These are phyloP conservation scores for Pythium scleroteichum DNA, from an alignment of 352 stramenopile genomes.

Conservation along the genomic window DNA sequence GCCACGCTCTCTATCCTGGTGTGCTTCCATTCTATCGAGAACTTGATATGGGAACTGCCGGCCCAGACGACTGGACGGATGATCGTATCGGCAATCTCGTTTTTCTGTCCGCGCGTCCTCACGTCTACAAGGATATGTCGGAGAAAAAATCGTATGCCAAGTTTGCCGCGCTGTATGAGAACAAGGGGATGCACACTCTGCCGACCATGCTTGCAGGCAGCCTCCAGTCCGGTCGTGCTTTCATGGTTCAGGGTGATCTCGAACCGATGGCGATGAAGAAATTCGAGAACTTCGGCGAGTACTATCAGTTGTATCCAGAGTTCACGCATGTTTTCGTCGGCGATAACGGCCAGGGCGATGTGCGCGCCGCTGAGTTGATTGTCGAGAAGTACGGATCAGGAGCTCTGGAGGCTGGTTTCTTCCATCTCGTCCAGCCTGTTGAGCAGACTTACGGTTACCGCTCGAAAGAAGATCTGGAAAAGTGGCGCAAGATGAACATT, in stretches of 20 bases:
- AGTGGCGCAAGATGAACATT: conserved; percentile 87
- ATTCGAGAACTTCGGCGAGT: conserved; percentile 93
- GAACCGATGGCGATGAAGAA: conserved; percentile 98
- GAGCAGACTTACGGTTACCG: conserved; percentile 86
- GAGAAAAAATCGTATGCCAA: conserved; percentile 98
- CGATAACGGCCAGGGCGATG: conserved; percentile 96
- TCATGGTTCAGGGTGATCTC: conserved; percentile 95
- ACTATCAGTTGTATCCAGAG: conserved; percentile 97
- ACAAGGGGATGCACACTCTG: conserved; percentile 94
- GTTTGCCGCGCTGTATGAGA: conserved; percentile 92
- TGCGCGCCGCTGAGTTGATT: conserved; percentile 91
- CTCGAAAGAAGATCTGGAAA: conserved; percentile 67
- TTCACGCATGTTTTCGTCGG: conserved; percentile 98
- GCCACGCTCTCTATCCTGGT: conserved; percentile 95
- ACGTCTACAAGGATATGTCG: conserved; percentile 99
- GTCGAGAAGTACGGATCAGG: conserved; percentile 66
- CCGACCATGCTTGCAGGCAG: conserved; percentile 95
- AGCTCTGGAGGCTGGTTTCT: conserved; percentile 83
- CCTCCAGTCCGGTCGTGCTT: conserved; percentile 92
- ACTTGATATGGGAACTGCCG: conserved; percentile 93
- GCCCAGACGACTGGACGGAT: conserved; percentile 88
- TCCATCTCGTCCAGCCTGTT: conserved; percentile 88
- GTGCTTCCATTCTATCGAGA: conserved; percentile 98
- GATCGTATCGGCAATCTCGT: conserved; percentile 95
- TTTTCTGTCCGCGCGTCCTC: conserved; percentile 97